Evolutionary conservation across 768 basidiomycete genomes (phyloP).

Genomic region (Mycena capillaripes): DNA sequence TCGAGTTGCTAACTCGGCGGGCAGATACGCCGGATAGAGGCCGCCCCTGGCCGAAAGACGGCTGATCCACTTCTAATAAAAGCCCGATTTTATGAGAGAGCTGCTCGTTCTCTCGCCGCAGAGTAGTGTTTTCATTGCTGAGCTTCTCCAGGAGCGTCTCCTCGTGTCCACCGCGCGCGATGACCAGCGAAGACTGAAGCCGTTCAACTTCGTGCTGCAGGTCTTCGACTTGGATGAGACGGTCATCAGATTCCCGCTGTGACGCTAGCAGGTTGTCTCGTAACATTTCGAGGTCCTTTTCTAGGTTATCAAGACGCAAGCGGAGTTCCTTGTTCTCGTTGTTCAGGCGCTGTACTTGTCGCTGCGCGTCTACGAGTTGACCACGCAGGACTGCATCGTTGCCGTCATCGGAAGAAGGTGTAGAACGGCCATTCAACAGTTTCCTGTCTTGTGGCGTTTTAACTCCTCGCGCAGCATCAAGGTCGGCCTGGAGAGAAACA

Average conservation of each 20-base stretch:
- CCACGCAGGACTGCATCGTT: slow-evolving; percentile 70
- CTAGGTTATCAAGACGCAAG: slow-evolving; percentile 77
- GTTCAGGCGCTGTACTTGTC: slow-evolving; percentile 78
- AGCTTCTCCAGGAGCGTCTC: slow-evolving; percentile 87
- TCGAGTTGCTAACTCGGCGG: slow-evolving; percentile 80
- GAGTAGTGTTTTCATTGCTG: slow-evolving; percentile 81
- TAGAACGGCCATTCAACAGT: slow-evolving; percentile 78
- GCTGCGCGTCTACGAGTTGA: slow-evolving; percentile 84
- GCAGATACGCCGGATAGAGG: slow-evolving; percentile 72
- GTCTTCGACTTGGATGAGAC: slow-evolving; percentile 81
- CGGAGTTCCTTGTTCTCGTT: slow-evolving; percentile 85
- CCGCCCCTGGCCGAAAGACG: slow-evolving; percentile 72
- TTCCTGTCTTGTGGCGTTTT: slow-evolving; percentile 60
- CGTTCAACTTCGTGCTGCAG: slow-evolving; percentile 86
- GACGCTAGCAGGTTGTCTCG: slow-evolving; percentile 78
- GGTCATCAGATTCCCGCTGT: slow-evolving; percentile 85
- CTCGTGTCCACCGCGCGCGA: slow-evolving; percentile 82
- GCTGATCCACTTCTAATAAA: slow-evolving; percentile 88
- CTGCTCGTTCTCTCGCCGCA: slow-evolving; percentile 90
- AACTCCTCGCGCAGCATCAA: slow-evolving; percentile 78
- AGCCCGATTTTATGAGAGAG: slow-evolving; percentile 93
- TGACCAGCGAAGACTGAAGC: slow-evolving; percentile 77
- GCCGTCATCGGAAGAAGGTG: slow-evolving; percentile 83
- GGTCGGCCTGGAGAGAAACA: slow-evolving; percentile 84
- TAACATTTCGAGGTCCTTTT: slow-evolving; percentile 80